Percentiles rank a stretch among this genome's conserved stretches.
These are phyloP conservation scores for Paramecium biaurelia DNA, from an alignment of 73 alveolate genomes.

Conservation along the genomic window DNA sequence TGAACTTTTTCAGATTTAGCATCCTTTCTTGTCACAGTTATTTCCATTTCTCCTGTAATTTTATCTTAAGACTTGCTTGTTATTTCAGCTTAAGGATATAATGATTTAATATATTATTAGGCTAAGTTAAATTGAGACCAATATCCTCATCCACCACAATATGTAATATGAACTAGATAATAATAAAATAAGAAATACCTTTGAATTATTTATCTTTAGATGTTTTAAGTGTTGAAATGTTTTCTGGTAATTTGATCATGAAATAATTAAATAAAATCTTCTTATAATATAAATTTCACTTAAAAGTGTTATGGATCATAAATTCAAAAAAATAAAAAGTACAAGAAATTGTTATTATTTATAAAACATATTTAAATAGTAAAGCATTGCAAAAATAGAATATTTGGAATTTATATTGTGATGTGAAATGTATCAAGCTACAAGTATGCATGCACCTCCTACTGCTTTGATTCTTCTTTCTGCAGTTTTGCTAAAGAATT, in stretches of 20 bases:
- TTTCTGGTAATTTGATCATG: background rate
- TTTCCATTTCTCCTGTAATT: constrained; percentile 46
- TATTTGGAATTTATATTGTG: background rate
- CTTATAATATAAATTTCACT: background rate
- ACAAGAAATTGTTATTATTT: background rate
- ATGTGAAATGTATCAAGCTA: constrained; percentile 78
- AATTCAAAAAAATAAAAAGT: background rate
- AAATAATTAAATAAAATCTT: background rate
- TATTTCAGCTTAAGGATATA: constrained; percentile 32
- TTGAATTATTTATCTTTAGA: background rate
- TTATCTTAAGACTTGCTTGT: background rate
- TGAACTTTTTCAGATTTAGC: background rate
- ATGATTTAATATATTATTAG: background rate
- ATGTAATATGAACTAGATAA: background rate
- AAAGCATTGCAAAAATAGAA: background rate
- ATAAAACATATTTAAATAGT: background rate
- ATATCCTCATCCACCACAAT: constrained; percentile 59
- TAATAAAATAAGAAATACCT: background rate
- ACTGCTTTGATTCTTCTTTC: constrained; percentile 98
- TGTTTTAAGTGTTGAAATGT: background rate
- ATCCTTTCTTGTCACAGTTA: constrained; percentile 20
- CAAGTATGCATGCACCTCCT: constrained; percentile 96
- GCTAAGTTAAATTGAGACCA: background rate
- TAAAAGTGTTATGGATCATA: background rate
- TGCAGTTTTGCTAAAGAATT: constrained; percentile 92